Evolutionary conservation across 176 grass and related monocot genomes (phyloP).

Genomic region (Urochloa ruziziensis): DNA sequence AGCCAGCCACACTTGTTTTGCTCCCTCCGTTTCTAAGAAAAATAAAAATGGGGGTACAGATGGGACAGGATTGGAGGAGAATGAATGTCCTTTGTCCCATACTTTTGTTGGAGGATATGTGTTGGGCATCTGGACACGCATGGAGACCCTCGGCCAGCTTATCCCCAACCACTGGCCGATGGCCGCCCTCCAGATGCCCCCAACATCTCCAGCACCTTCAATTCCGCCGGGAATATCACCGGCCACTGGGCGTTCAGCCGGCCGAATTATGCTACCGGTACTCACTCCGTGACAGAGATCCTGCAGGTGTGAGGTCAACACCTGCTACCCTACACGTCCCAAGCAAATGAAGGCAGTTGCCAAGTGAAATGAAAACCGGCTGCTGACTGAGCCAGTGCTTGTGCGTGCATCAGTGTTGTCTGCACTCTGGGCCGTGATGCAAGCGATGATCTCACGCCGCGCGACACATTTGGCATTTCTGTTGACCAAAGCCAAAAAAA

Average conservation of each 20-base stretch:
- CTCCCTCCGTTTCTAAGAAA: not conserved
- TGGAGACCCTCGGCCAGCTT: not conserved
- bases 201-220: too few relatives aligned
- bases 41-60: too few relatives aligned
- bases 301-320: constrained; percentile 3
- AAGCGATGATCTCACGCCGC: not conserved
- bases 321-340: not conserved
- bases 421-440: not conserved
- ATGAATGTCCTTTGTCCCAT: not conserved
- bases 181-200: not conserved
- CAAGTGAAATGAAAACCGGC: not conserved
- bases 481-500: not conserved
- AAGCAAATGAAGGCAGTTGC: not conserved
- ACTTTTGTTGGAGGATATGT: not conserved
- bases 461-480: not conserved
- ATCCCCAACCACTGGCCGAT: not conserved
- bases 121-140: not conserved
- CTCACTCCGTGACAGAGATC: not conserved
- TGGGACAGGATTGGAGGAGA: not conserved
- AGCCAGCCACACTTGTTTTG: not conserved
- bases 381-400: not conserved
- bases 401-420: not conserved
- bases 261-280: not conserved
- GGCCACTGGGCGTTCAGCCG: not conserved
- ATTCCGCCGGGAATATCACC: not conserved